These are phyloP conservation scores for Jackrogersella multiformis DNA, from an alignment of 495 filamentous ascomycete species.

Conservation along the genomic window DNA sequence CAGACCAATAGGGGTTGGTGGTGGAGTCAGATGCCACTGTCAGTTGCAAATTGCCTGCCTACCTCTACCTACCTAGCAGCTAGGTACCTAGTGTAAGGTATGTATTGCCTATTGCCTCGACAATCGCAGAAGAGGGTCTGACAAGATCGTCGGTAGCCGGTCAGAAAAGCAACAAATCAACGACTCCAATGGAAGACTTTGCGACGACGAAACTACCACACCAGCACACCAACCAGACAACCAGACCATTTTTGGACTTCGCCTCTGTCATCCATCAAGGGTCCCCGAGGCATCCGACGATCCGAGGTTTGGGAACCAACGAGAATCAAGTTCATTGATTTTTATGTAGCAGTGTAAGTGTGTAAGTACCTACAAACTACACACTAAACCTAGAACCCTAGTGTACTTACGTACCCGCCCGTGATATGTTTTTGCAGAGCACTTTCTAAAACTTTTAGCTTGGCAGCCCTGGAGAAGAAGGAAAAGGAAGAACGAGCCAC, in stretches of 20 bases:
- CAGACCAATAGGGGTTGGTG: conserved; percentile 23
- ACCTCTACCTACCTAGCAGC: too few species aligned
- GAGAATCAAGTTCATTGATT: neutral
- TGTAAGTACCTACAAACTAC: too few species aligned
- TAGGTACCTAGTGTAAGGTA: too few species aligned
- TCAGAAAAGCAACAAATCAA: conserved; percentile 21
- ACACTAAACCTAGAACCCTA: too few species aligned
- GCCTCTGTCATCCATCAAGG: conserved; percentile 10
- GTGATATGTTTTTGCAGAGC: conserved; percentile 24
- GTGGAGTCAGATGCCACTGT: conserved; percentile 1
- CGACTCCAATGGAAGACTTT: neutral
- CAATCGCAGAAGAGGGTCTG: conserved; percentile 24
- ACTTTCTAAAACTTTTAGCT: conserved; percentile 24
- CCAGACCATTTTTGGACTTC: neutral
- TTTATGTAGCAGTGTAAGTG: too few species aligned
- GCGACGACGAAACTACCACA: conserved; percentile 15
- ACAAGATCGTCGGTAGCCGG: conserved; percentile 43
- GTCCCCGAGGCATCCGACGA: conserved; percentile 23
- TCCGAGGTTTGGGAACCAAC: conserved; percentile 26
- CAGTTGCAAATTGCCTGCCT: too few species aligned
- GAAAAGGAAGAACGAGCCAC: neutral
- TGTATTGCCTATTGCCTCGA: conserved; percentile 4
- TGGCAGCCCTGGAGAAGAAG: conserved; percentile 7
- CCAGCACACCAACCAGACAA: neutral
- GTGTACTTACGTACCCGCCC: too few species aligned